These are phyloP conservation scores for Acephala macrosclerotiorum DNA, from an alignment of 2,329 filamentous ascomycete species.

Conservation along the genomic window DNA sequence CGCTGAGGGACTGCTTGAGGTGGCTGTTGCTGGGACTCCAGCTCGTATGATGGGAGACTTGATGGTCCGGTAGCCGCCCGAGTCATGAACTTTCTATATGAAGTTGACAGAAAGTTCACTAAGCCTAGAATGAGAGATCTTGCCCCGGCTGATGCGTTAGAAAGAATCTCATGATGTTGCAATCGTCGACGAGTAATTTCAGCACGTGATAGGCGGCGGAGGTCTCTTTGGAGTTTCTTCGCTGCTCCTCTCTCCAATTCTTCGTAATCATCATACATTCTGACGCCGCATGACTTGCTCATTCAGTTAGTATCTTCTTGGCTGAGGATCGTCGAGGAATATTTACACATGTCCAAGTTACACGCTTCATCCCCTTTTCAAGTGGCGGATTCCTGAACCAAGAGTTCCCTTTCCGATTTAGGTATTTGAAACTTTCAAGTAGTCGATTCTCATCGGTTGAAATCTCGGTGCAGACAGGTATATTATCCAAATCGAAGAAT, in stretches of 20 bases:
- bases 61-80: too few species aligned
- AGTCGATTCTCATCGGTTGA: neutral
- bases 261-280: constrained; percentile 9
- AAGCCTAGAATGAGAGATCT: neutral
- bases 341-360: constrained; percentile 1
- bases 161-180: neutral
- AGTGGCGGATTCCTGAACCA: neutral
- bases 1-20: neutral
- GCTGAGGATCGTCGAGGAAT: neutral
- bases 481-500: neutral
- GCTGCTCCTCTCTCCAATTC: neutral
- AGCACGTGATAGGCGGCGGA: neutral
- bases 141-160: neutral
- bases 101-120: neutral
- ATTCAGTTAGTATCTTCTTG: neutral
- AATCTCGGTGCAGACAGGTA: neutral
- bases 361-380: neutral
- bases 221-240: neutral
- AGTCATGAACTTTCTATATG: neutral
- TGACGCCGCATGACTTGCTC: neutral
- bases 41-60: neutral
- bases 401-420: neutral
- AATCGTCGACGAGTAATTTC: neutral
- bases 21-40: neutral
- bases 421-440: neutral